Conservation (phyloP, 805 yeast species). For the Teunomyces lycoperdinae region DNA sequence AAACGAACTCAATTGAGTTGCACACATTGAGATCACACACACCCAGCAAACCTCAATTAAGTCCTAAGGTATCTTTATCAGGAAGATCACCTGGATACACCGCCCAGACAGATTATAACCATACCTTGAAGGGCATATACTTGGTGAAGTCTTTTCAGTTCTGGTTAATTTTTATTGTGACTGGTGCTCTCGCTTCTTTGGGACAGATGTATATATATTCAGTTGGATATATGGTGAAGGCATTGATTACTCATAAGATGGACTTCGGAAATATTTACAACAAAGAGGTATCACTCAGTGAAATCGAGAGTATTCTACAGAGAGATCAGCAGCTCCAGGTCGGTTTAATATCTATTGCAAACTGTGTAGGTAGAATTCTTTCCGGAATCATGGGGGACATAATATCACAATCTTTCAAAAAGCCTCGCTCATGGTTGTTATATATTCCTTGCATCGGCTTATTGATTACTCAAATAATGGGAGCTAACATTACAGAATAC, state of each 20-base stretch:
- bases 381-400: conserved; percentile 67
- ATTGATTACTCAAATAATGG: conserved; percentile 50
- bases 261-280: neutral
- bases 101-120: neutral
- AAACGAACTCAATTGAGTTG: conserved; percentile 8
- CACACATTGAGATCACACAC: conserved; percentile 4
- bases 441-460: conserved; percentile 50
- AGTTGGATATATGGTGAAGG: conserved; percentile 46
- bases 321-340: conserved; percentile 69
- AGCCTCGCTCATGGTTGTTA: conserved; percentile 53
- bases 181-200: conserved; percentile 40
- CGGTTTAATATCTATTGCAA: conserved; percentile 63
- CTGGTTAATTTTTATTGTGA: conserved; percentile 37
- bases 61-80: conserved; percentile 3
- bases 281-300: conserved; percentile 4
- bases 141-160: conserved; percentile 25
- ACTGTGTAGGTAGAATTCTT: conserved; percentile 61
- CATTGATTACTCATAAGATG: conserved; percentile 23
- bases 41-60: conserved; percentile 9
- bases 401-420: conserved; percentile 43
- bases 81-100: conserved; percentile 7
- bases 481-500: conserved; percentile 31
- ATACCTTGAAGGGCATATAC: conserved; percentile 10
- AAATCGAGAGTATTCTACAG: conserved; percentile 40
- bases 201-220: conserved; percentile 49